These are phyloP conservation scores for Lineolata rhizophorae DNA, from an alignment of 495 filamentous ascomycete genomes.

Conservation along the genomic window DNA sequence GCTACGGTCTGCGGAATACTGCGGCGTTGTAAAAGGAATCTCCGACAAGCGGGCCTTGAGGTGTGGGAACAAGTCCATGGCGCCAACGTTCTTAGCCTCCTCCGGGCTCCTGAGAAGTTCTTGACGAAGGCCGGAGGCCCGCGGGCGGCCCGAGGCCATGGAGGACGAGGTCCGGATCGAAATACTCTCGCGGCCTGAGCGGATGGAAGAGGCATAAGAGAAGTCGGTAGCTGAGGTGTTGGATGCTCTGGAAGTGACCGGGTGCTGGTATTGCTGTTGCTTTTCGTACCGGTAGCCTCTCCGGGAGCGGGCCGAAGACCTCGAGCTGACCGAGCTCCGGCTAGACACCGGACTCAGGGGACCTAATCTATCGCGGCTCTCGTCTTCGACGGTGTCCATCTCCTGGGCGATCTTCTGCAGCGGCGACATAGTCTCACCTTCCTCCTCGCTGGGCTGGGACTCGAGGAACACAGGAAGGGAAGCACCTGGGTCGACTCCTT, in stretches of 20 bases:
- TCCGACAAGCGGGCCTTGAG: slow-evolving; percentile 55
- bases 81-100: slow-evolving; percentile 27
- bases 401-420: slow-evolving; percentile 40
- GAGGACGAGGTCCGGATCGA: slow-evolving; percentile 47
- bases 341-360: slow-evolving; percentile 19
- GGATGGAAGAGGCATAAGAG: slow-evolving; percentile 35
- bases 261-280: slow-evolving; percentile 21
- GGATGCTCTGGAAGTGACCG: slow-evolving; percentile 1
- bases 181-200: slow-evolving; percentile 27
- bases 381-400: slow-evolving; percentile 32
- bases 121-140: slow-evolving; percentile 54
- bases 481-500: slow-evolving; percentile 11
- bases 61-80: slow-evolving; percentile 42
- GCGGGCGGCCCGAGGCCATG: slow-evolving; percentile 35
- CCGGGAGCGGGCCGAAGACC: slow-evolving; percentile 17
- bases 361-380: slow-evolving; percentile 22
- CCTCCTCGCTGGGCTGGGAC: slow-evolving; percentile 44
- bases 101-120: slow-evolving; percentile 50
- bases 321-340: slow-evolving; percentile 22
- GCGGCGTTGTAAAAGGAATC: slow-evolving; percentile 50
- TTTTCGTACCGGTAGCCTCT: slow-evolving; percentile 35
- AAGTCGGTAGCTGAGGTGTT: slow-evolving; percentile 33
- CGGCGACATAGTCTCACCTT: slow-evolving; percentile 30
- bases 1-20: slow-evolving; percentile 38
- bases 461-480: slow-evolving; percentile 30